A percentile compares a stretch with the other conserved stretches of the same genome.
Evolutionary conservation across 495 filamentous ascomycete genomes (phyloP).

Genomic region (Lophium mytilinum): DNA sequence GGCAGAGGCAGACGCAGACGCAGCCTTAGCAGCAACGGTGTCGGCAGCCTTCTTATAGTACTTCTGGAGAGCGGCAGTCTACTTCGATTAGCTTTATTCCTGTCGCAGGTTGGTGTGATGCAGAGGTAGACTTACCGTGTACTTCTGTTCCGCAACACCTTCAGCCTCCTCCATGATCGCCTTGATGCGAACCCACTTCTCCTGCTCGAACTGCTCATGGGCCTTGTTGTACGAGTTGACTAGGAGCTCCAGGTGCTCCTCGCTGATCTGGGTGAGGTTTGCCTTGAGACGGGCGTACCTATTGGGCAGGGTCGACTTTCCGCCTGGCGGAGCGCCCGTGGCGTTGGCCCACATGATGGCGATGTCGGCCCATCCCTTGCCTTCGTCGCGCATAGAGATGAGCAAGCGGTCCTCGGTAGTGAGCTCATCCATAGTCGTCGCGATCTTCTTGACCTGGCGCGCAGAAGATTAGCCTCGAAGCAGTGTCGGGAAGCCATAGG

Average conservation of each 20-base stretch:
- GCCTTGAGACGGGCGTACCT: constrained; percentile 13
- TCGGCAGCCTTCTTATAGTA: background rate
- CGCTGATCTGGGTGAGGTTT: background rate
- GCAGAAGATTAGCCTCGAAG: background rate
- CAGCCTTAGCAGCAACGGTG: background rate
- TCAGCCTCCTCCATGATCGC: background rate
- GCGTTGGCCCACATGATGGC: background rate
- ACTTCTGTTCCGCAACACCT: background rate
- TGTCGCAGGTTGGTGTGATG: background rate
- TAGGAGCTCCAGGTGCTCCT: background rate
- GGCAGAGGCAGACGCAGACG: background rate
- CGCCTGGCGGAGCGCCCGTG: background rate
- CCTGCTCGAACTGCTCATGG: constrained; percentile 7
- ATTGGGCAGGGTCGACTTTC: constrained; percentile 5
- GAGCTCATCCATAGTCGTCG: background rate
- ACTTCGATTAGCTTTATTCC: background rate
- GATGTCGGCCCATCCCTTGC: constrained; percentile 8
- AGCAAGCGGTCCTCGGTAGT: background rate
- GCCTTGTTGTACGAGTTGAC: constrained; percentile 5
- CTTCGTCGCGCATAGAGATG: background rate
- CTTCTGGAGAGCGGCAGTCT: constrained; percentile 1
- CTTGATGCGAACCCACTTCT: constrained; percentile 11
- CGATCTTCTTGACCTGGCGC: background rate
- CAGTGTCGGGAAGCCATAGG: background rate
- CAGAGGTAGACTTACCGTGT: background rate